phyloP scores from a whole-genome alignment of 73 alveolate genomes.

The Tetrahymena elliotti region DNA sequence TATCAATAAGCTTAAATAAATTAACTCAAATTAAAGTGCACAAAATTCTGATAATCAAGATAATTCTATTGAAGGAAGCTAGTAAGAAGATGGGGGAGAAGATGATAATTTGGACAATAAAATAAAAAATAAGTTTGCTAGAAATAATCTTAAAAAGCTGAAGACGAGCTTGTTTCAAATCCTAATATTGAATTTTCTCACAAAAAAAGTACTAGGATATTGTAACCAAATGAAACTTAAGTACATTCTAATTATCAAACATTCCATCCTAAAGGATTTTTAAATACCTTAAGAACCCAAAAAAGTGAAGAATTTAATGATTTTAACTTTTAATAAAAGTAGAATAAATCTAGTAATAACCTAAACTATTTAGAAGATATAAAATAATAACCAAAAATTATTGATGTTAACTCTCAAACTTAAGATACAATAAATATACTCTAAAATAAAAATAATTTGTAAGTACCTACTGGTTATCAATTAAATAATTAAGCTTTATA shows the following conservation, averaged over 20 bases:
- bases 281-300: background rate
- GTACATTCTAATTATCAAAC: background rate
- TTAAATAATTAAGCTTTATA: background rate
- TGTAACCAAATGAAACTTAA: background rate
- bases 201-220: background rate
- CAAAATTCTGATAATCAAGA: background rate
- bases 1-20: background rate
- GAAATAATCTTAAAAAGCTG: background rate
- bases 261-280: background rate
- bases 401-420: background rate
- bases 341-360: background rate
- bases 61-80: background rate
- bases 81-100: background rate
- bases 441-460: no score
- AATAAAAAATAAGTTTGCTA: background rate
- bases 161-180: background rate
- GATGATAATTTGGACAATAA: background rate
- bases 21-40: background rate
- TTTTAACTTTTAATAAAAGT: background rate
- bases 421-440: background rate
- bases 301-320: background rate
- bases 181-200: background rate
- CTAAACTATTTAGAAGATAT: background rate
- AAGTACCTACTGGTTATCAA: no score
- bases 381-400: background rate